phyloP scores from a whole-genome alignment of 805 yeast species.

The Candida mattraensis region DNA sequence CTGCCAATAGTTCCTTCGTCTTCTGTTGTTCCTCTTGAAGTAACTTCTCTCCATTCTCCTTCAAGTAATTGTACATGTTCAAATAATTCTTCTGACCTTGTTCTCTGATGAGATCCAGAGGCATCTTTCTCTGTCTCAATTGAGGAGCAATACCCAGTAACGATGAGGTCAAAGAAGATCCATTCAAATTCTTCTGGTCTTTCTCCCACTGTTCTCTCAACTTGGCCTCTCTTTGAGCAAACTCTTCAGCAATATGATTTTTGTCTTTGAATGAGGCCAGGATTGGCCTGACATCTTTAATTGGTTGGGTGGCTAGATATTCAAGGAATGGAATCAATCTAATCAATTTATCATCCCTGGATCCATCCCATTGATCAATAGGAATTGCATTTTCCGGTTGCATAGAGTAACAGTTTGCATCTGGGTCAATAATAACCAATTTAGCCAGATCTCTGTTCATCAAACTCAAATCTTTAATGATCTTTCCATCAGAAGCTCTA shows the following conservation, averaged over 20 bases:
- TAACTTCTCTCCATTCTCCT: slow-evolving; percentile 61
- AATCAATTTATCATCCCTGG: slow-evolving; percentile 75
- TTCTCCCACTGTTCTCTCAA: slow-evolving; percentile 70
- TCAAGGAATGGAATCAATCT: slow-evolving; percentile 89
- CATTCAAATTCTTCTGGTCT: slow-evolving; percentile 41
- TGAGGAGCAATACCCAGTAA: slow-evolving; percentile 58
- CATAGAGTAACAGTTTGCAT: slow-evolving; percentile 65
- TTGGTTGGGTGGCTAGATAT: slow-evolving; percentile 82
- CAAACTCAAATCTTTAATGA: slow-evolving; percentile 84
- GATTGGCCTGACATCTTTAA: slow-evolving; percentile 88
- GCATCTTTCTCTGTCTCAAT: slow-evolving; percentile 59
- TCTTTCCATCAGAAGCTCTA: slow-evolving; percentile 81
- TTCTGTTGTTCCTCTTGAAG: slow-evolving; percentile 82
- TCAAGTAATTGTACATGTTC: slow-evolving; percentile 64
- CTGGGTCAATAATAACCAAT: slow-evolving; percentile 76
- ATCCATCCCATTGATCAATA: slow-evolving; percentile 83
- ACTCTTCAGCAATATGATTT: slow-evolving; percentile 71
- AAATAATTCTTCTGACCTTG: slow-evolving; percentile 89
- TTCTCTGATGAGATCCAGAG: slow-evolving; percentile 85
- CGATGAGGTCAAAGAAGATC: slow-evolving; percentile 23
- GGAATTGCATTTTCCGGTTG: slow-evolving; percentile 96
- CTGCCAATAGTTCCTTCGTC: slow-evolving; percentile 78
- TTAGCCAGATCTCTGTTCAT: slow-evolving; percentile 89
- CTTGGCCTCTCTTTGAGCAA: slow-evolving; percentile 69
- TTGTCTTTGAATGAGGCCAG: slow-evolving; percentile 70